Percentiles rank a stretch among this genome's conserved stretches.
Conservation (phyloP, 768 basidiomycete species). For the Macrolepiota dolichaula region DNA sequence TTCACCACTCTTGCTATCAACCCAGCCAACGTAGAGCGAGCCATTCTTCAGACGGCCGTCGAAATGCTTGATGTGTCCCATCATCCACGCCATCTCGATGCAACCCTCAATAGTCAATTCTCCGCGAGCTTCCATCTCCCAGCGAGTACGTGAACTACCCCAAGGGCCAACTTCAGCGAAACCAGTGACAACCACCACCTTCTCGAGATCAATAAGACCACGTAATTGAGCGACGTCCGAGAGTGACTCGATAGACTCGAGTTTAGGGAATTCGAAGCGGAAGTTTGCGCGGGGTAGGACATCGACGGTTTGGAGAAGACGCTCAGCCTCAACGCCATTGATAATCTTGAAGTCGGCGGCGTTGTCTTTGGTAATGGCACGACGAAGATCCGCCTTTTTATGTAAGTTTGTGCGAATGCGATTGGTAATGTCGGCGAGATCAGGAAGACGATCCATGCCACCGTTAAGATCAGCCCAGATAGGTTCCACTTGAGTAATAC, state of each 20-base stretch:
- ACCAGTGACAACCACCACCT: constrained; percentile 93
- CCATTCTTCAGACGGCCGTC: constrained; percentile 95
- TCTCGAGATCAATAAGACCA: constrained; percentile 91
- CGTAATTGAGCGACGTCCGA: constrained; percentile 75
- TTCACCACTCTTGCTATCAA: constrained; percentile 88
- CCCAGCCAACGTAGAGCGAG: constrained; percentile 95
- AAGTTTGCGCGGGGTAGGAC: constrained; percentile 98
- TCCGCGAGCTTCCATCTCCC: constrained; percentile 99
- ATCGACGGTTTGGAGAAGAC: constrained; percentile 86
- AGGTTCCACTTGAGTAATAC: constrained; percentile 98
- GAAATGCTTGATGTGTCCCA: constrained; percentile 98
- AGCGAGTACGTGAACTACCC: constrained; percentile 96
- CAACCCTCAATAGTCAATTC: constrained; percentile 96
- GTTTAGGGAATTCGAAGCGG: constrained; percentile 88
- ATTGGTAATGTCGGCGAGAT: constrained; percentile 87
- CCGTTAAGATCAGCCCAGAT: constrained; percentile 99
- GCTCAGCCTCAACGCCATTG: constrained; percentile 89
- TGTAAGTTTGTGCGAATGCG: constrained; percentile 81
- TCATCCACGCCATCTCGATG: constrained; percentile 99
- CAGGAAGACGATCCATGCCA: constrained; percentile 95
- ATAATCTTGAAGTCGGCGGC: constrained; percentile 92
- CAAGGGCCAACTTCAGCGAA: constrained; percentile 98
- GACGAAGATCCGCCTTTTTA: constrained; percentile 88
- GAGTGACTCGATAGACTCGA: constrained; percentile 71
- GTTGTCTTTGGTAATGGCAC: constrained; percentile 91